Base-by-base conservation (phyloP, 768 basidiomycete genomes). In the Tulasnella sp. region DNA sequence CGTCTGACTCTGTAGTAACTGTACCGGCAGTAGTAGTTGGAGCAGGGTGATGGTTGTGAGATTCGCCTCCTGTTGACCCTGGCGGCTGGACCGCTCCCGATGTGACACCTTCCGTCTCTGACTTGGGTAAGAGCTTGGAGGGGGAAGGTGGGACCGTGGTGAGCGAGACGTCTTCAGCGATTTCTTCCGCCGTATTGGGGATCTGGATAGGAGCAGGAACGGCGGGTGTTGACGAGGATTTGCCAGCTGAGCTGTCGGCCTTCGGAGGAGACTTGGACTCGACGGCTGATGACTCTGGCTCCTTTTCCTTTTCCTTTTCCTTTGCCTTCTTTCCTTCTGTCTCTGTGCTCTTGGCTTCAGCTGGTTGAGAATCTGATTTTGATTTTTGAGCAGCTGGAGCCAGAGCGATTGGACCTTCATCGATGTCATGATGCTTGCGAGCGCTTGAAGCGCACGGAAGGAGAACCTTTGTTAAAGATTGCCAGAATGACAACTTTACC, bases 21-120 rank as follows among this genome's bases (percentile, higher is more conserved):
- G 29, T 45, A 25, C 19, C 19, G 27, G 39, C 19, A 20, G 48
- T 40, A 32, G 48, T 39, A 32, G 39, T 61, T 29, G 53, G 62
- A 19, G 59, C 50, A 45, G 37, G 64, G 48, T 40, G 60, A 19
- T 37, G 63, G 62, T 52, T 65, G 59, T 35, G 63, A 58, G 43
- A 63, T 55, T 62, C 64, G 34, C 56, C 67, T 37, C 76, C 83
- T 42, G 76, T 83, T 22, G 88, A 86, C 28, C 90, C 90, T 12
- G 92, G 90, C 2, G 89, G 75, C 60, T 91, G 86, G 20, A 93
- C 91, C 37, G 87, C 86, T 28, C 88, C 83, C n/a, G 87, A 89
- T 8, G 84, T 86, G 57, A 95, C 70, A 12, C 85, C 89, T 55
- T 81, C 88, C 5, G 89, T 88, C 66, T 91, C 89, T 7, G 79